Percentiles rank a stretch among this genome's conserved stretches.
phyloP scores from a whole-genome alignment of 768 basidiomycete species.

The Tremella yokohamensis region DNA sequence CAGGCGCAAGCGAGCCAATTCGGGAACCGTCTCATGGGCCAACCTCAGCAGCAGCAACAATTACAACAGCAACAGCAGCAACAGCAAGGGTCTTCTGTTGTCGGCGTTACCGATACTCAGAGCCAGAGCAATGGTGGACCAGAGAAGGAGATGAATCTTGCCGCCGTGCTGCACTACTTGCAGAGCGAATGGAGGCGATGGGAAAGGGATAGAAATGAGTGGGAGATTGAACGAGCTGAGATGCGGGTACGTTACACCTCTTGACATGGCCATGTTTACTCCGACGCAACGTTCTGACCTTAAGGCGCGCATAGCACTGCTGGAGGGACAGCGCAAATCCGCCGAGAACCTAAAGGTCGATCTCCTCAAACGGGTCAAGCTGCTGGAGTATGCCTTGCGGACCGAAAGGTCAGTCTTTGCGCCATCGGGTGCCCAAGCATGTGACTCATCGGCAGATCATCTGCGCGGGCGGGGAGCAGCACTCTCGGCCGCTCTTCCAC shows the following conservation, averaged over 20 bases:
- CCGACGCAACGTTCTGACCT: neutral
- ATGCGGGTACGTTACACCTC: constrained; percentile 72
- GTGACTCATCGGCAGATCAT: neutral
- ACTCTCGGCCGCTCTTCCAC: constrained; percentile 17
- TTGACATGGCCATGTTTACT: neutral
- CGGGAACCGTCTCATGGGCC: constrained; percentile 1
- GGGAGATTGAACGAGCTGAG: constrained; percentile 99
- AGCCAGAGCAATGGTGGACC: constrained; percentile 17
- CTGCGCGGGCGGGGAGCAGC: constrained; percentile 28
- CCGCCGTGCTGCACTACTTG: constrained; percentile 90
- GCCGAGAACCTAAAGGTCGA: constrained; percentile 97
- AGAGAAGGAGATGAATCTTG: constrained; percentile 72
- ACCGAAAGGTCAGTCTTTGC: constrained; percentile 77
- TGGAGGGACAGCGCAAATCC: constrained; percentile 93
- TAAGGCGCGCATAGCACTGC: constrained; percentile 90
- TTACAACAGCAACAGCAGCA: constrained; percentile 19
- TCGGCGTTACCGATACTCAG: constrained; percentile 26
- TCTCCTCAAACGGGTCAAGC: constrained; percentile 93
- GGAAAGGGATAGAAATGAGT: constrained; percentile 97
- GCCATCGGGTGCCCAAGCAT: neutral
- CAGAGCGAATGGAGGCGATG: constrained; percentile 98
- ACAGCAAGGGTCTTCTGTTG: constrained; percentile 6
- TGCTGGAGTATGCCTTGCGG: constrained; percentile 95
- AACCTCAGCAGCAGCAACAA: constrained; percentile 26
- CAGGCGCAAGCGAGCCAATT: no score